Evolutionary conservation across 2,329 filamentous ascomycete species (phyloP), one percentile per base, ranked within the genome.

Genomic region (Fusarium poae): DNA sequence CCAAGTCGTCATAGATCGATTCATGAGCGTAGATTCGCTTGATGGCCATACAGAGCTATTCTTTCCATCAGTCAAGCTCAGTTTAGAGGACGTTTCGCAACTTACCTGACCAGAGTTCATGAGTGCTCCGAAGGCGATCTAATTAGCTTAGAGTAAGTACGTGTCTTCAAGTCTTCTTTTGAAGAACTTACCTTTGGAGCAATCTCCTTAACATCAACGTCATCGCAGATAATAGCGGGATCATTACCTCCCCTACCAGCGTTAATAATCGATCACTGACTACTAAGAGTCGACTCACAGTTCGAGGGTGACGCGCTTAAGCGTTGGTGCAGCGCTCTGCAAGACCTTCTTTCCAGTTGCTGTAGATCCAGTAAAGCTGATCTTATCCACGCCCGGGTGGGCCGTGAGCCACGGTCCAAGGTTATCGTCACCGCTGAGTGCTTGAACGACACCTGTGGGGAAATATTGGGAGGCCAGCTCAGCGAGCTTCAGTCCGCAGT

Each of bases 11-110:
- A 71, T 88, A 89, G 49, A 90, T 84, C 0, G 79, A 81, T 60
- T 88, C 84, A 68, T 90, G 88, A 2, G 90, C 84, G 70, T 88
- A 90, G 23, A 90, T 78, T 2, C 88, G 80, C 76, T 90, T 90
- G 76, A 88, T 79, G 12, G 67, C 68, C 4, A 77, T 57, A 48
- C 76, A 74, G 30, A 39, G 35, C 35, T 39, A 21, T 39, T 21
- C 4, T 20, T 8, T 15, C 21, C 12, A 4, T 39, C 7, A 39
- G 35, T 12, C 35, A 39, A 21, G 12, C 6, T 15, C 35, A 21
- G 4, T 21, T 20, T 7, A 15, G 12, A 39, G 35, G 35, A 20
- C 35, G 12, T 20, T 39, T 1, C 35, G n/a, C 11, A 20, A 21
- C 35, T 39, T 39, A 78, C 72, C 37, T 73, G 45, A 4, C 87